Base-by-base conservation (phyloP, 2,329 filamentous ascomycete species). In the Aurifilum marmelostoma region DNA sequence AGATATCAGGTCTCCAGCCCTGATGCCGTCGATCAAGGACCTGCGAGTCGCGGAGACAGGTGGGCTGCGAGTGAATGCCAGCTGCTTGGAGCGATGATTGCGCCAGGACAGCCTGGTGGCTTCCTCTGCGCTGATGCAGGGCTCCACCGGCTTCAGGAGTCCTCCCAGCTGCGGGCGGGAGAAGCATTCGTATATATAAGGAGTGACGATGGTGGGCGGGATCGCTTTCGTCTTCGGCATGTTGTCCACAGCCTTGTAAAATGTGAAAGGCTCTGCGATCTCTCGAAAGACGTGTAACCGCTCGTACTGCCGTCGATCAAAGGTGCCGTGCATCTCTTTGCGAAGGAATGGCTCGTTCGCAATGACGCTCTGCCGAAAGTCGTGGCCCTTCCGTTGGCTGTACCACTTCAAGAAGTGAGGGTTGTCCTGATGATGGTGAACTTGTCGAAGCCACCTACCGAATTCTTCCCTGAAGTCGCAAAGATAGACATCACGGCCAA, bases 111-210 rank as follows among this genome's bases (percentile, higher is more conserved):
- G 47, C 34, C 56, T 67, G 29, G 58, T 78, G 75, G 14, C 72
- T 65, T 27, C 69, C 61, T 24, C 72, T 18, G 54, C 77, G 73
- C 52, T 4, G 69, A 41, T 52, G 75, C 76, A 1, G 79, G 70
- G 73, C 0, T 79, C 71, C 0, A 80, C 73, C 0, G 73, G 70
- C 66, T 83, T 78, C 7, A 93, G 79, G 2, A 85, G 79, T 2
- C 81, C 75, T 0, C 82, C 86, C 73, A 90, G 91, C 5, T 85
- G 85, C 76, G 93, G 84, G 27, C 89, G 79, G 3, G 82, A 80
- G 72, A 96, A 96, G 67, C 87, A 87, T 3, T 86, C 75, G 70
- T 88, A 85, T 0, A 91, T 86, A 67, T 91, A 92, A 0, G 89
- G 87, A 0, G 93, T 95, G 0, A 94, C 90, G 0, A 92, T 79